A percentile compares a stretch with the other conserved stretches of the same genome.
These are phyloP conservation scores for Gossypium bickii DNA, from an alignment of 345 rosid genomes.

Conservation along the genomic window DNA sequence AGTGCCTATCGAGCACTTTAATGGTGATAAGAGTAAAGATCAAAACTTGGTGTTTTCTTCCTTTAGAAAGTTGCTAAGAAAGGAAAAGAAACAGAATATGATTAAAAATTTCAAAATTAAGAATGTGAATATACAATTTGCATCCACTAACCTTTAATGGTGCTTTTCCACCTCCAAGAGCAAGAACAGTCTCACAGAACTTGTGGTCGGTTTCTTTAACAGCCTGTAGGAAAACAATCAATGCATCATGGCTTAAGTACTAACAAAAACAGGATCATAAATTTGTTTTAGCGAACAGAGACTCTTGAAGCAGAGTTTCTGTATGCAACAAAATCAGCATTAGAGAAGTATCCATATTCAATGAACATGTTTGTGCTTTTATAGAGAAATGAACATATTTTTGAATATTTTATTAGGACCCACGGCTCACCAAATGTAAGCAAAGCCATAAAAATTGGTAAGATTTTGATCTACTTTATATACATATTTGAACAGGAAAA, in stretches of 20 bases:
- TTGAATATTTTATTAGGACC: neutral
- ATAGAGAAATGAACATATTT: no score
- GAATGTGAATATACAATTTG: neutral
- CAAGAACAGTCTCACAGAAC: conserved; percentile 86
- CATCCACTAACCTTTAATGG: conserved; percentile 56
- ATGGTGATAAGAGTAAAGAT: neutral
- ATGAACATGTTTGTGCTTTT: neutral
- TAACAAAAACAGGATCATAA: neutral
- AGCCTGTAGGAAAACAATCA: conserved; percentile 46
- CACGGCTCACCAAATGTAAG: neutral
- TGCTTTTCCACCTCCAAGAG: conserved; percentile 90
- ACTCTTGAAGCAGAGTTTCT: neutral
- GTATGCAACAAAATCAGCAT: neutral
- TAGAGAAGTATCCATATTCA: neutral
- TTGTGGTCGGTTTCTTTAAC: conserved; percentile 66
- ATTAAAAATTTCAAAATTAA: neutral
- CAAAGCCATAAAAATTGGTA: neutral
- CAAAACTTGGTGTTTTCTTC: neutral
- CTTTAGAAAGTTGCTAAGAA: neutral
- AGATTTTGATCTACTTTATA: neutral
- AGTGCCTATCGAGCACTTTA: neutral
- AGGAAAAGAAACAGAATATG: neutral
- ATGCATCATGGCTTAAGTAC: neutral
- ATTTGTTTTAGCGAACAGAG: conserved; percentile 4
- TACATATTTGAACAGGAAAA: neutral